Conservation (phyloP, 306 rosid species). For the Citrullus mucosospermus region DNA sequence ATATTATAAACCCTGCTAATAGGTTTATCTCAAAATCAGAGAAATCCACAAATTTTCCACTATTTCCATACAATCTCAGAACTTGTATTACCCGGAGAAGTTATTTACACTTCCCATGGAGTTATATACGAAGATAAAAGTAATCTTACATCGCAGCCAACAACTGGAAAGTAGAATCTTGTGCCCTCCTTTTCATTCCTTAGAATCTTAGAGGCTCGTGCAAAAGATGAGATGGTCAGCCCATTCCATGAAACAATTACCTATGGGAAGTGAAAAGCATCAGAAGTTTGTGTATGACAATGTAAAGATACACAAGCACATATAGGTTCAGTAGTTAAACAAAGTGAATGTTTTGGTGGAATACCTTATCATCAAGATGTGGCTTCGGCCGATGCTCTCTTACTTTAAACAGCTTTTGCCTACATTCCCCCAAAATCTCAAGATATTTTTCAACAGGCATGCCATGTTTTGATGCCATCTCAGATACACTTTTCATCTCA, state of each 20-base stretch:
- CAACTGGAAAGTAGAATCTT: constrained; percentile 68
- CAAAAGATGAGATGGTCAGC: constrained; percentile 75
- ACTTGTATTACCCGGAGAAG: not conserved
- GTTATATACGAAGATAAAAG: not conserved
- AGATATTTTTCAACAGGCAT: constrained; percentile 54
- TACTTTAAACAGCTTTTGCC: constrained; percentile 58
- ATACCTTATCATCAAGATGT: constrained; percentile 88
- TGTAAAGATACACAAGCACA: not conserved
- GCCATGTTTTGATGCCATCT: constrained; percentile 51
- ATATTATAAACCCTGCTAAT: not conserved
- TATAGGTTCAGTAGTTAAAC: not conserved
- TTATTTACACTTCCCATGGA: not conserved
- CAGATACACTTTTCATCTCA: constrained; percentile 52
- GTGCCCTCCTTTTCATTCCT: constrained; percentile 42
- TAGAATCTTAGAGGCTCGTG: constrained; percentile 83
- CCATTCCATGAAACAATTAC: constrained; percentile 98
- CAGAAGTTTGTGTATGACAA: constrained; percentile 2
- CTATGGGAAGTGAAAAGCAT: constrained; percentile 27
- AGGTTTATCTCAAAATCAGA: not conserved
- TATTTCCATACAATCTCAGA: not conserved
- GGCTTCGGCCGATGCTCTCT: constrained; percentile 72
- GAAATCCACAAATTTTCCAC: not conserved
- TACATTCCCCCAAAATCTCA: constrained; percentile 58
- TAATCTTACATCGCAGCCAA: constrained; percentile 61
- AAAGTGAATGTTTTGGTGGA: not conserved